Percentiles rank a stretch among this genome's conserved stretches.
phyloP scores from a whole-genome alignment of 2,329 filamentous ascomycete species.

The Aspergillus sp. region DNA sequence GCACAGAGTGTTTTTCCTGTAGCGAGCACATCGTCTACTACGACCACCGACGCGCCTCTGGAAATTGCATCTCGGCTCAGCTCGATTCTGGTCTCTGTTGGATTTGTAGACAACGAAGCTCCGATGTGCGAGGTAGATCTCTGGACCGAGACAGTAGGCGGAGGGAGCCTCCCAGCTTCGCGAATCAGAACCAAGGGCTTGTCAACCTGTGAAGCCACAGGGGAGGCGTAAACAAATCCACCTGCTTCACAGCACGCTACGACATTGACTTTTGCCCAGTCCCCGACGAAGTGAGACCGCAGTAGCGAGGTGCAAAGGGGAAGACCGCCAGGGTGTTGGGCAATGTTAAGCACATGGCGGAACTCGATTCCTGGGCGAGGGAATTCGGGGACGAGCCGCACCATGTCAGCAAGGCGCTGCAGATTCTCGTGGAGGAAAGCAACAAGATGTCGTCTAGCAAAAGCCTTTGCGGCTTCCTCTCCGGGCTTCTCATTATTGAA shows the following conservation, averaged over 20 bases:
- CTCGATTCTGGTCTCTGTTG: conserved; percentile 46
- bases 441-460: conserved; percentile 46
- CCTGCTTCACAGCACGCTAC: conserved; percentile 59
- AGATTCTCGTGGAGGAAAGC: conserved; percentile 51
- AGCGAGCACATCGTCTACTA: conserved; percentile 62
- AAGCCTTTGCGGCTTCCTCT: conserved; percentile 36
- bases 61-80: conserved; percentile 49
- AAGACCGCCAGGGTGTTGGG: conserved; percentile 53
- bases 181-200: conserved; percentile 54
- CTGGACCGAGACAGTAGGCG: conserved; percentile 51
- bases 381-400: conserved; percentile 51
- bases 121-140: conserved; percentile 58
- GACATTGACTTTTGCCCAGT: conserved; percentile 49
- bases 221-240: conserved; percentile 56
- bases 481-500: conserved; percentile 56
- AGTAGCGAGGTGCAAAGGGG: conserved; percentile 54
- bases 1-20: conserved; percentile 57
- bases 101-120: conserved; percentile 29
- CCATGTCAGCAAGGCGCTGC: conserved; percentile 44
- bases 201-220: conserved; percentile 45
- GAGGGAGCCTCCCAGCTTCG: conserved; percentile 59
- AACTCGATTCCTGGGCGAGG: conserved; percentile 56
- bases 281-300: conserved; percentile 44
- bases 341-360: conserved; percentile 59
- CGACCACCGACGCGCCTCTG: conserved; percentile 47